phyloP scores from a whole-genome alignment of 1,284 basidiomycete genomes.

The Inonotus hispidus region DNA sequence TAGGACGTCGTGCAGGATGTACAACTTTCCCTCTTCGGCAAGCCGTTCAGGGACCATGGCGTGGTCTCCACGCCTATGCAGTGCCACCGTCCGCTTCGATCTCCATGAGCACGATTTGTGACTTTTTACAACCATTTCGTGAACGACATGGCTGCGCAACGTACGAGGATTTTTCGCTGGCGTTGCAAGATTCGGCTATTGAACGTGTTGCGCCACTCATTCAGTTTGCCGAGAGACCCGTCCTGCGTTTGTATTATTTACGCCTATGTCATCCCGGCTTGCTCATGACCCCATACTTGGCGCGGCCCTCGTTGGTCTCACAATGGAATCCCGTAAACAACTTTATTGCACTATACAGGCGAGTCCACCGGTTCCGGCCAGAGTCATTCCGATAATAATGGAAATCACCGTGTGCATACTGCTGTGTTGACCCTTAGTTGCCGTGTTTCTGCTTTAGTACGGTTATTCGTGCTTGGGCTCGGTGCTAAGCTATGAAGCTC shows the following conservation, averaged over 20 bases:
- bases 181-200: neutral
- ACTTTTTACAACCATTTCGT: neutral
- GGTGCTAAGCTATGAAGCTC: neutral
- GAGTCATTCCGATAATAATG: neutral
- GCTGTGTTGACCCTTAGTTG: neutral
- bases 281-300: constrained; percentile 1
- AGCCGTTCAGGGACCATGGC: constrained; percentile 5
- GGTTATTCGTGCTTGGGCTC: neutral
- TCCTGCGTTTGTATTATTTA: neutral
- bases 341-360: neutral
- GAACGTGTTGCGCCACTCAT: neutral
- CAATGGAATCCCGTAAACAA: neutral
- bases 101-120: neutral
- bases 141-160: neutral
- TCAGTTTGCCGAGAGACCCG: neutral
- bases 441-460: neutral
- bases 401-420: neutral
- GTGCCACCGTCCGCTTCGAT: constrained; percentile 8
- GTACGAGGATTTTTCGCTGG: neutral
- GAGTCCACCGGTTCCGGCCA: neutral
- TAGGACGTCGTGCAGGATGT: neutral
- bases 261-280: neutral
- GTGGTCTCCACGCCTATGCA: neutral
- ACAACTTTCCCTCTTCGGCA: neutral
- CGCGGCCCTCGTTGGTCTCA: neutral